These are phyloP conservation scores for Cyberlindnera maritima DNA, from an alignment of 805 yeast species.

Conservation along the genomic window DNA sequence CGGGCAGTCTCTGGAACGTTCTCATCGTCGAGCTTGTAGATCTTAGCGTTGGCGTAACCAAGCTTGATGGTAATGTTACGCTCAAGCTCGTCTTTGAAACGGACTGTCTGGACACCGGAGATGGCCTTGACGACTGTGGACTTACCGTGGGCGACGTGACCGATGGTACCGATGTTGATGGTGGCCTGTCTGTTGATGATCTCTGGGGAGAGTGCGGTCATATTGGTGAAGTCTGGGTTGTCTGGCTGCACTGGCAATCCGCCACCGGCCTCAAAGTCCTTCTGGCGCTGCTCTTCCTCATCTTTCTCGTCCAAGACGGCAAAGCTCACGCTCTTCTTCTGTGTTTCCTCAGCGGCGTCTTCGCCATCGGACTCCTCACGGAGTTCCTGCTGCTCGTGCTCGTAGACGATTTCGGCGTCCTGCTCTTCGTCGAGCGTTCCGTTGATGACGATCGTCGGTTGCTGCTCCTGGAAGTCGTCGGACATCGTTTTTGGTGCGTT, in stretches of 20 bases:
- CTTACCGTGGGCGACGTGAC: slow-evolving; percentile 95
- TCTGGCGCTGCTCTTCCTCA: slow-evolving; percentile 72
- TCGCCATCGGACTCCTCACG: slow-evolving; percentile 41
- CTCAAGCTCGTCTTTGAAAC: slow-evolving; percentile 98
- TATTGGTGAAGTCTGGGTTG: slow-evolving; percentile 73
- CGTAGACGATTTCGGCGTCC: slow-evolving; percentile 31
- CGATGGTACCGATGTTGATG: slow-evolving; percentile 95
- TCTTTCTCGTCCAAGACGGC: slow-evolving; percentile 67
- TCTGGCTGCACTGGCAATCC: slow-evolving; percentile 97
- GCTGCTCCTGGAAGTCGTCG: slow-evolving; percentile 78
- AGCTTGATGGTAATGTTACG: slow-evolving; percentile 98
- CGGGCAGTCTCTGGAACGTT: slow-evolving; percentile 91
- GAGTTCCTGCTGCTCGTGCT: slow-evolving; percentile 21
- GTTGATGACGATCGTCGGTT: slow-evolving; percentile 79
- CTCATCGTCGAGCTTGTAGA: slow-evolving; percentile 86
- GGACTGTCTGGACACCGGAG: slow-evolving; percentile 97
- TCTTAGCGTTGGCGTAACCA: slow-evolving; percentile 98
- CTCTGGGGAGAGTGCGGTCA: slow-evolving; percentile 91
- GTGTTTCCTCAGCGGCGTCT: slow-evolving; percentile 38
- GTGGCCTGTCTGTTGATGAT: slow-evolving; percentile 99
- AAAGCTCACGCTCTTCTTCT: slow-evolving; percentile 78
- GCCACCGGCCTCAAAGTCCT: slow-evolving; percentile 96
- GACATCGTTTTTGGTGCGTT: slow-evolving; percentile 42
- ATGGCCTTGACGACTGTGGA: slow-evolving; percentile 93
- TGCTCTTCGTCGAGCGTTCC: slow-evolving; percentile 46